Base-by-base conservation (phyloP, 2,329 filamentous ascomycete species). In the Beauveria scarabaeidicola region DNA sequence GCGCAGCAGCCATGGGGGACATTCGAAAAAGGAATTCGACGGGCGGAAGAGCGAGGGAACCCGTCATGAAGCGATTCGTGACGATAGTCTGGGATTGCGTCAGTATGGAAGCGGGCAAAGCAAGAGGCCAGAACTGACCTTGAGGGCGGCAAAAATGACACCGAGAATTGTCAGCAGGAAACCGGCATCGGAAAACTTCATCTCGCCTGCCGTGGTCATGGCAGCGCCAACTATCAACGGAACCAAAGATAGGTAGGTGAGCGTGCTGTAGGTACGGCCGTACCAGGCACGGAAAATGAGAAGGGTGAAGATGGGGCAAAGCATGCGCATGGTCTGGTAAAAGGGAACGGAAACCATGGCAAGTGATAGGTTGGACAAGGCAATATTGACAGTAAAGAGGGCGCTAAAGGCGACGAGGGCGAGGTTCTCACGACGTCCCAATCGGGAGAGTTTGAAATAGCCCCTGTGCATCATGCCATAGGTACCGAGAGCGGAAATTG, bases 51-150 rank as follows among this genome's bases (percentile, higher is more conserved):
- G 78, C 76, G 29, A 86, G 75, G 3, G 77, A 76, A 36, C 82
- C 83, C 9, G 83, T 86, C 81, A 86, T 84, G 66, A 86, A 78
- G 66, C 81, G 79, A 71, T 86, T 86, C 40, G 83, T 85, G 32
- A 81, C 81, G 38, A 87, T 80, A 1, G 83, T 86, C 76, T 78
- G 58, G 21, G 15, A 13, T 19, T 5, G 48, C 17, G 60, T 72
- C 55, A 69, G 66, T 43, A 25, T 11, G 25, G 1, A 11, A 17
- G 11, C 13, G 9, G 52, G 40, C 52, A 44, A 21, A 32, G 13
- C n/a, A 40, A 54, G 48, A 44, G 52, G 25, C 25, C 29, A 32
- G 15, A 17, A 21, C 19, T 19, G 15, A 78, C 76, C 75, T 86
- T 86, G 69, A 80, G 64, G 17, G 79, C 76, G 27, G 81, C 81